Conservation (phyloP, 2,329 filamentous ascomycete species). For the Elsinoe perseae region DNA sequence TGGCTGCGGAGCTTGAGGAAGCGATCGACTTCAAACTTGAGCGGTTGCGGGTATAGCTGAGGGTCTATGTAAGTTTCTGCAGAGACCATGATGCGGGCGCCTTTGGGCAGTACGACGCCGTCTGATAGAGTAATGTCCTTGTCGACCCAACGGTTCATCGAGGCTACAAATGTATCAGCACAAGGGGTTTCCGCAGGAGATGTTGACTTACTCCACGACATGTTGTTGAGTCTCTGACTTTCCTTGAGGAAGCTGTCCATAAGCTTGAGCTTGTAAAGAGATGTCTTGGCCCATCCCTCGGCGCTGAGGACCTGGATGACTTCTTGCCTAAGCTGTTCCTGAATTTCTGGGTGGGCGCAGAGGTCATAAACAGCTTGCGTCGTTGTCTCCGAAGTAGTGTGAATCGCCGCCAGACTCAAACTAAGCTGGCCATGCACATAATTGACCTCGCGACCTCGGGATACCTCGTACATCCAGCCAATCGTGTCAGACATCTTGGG, state of each 20-base stretch:
- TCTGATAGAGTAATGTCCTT: slow-evolving; percentile 25
- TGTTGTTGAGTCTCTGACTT: slow-evolving; percentile 25
- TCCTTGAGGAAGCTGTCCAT: slow-evolving; percentile 32
- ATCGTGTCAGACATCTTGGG: slow-evolving; percentile 24
- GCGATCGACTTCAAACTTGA: slow-evolving; percentile 22
- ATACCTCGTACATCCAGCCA: slow-evolving; percentile 25
- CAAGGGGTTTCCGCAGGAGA: neutral
- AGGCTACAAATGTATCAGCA: slow-evolving; percentile 15
- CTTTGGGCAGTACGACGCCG: slow-evolving; percentile 24
- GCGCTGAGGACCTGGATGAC: slow-evolving; percentile 23
- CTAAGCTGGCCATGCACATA: slow-evolving; percentile 21
- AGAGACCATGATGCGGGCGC: slow-evolving; percentile 18
- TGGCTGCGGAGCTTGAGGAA: slow-evolving; percentile 22
- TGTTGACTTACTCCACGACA: slow-evolving; percentile 20
- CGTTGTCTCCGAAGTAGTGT: slow-evolving; percentile 27
- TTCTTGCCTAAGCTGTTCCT: slow-evolving; percentile 25
- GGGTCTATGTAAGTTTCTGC: slow-evolving; percentile 18
- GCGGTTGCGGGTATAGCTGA: slow-evolving; percentile 17
- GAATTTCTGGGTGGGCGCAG: slow-evolving; percentile 22
- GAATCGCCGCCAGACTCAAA: slow-evolving; percentile 23
- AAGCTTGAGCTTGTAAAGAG: slow-evolving; percentile 26
- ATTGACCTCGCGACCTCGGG: slow-evolving; percentile 20
- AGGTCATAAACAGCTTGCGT: slow-evolving; percentile 23
- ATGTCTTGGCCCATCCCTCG: slow-evolving; percentile 26
- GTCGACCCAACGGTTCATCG: slow-evolving; percentile 25